Conservation (phyloP, 2,329 filamentous ascomycete species). For the Ceratocystis colombiana region DNA sequence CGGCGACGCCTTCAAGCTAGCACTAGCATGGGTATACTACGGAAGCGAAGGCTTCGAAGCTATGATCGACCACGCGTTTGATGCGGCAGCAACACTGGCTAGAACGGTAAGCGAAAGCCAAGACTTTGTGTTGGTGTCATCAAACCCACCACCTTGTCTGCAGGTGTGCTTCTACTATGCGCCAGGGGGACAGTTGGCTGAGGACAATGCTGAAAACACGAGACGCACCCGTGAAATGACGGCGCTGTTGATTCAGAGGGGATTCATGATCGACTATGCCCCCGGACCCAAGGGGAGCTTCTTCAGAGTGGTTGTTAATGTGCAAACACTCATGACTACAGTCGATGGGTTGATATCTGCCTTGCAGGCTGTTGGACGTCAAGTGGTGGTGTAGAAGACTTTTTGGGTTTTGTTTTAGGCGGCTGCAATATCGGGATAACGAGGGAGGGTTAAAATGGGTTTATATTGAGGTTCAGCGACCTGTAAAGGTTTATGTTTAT, state of each 20-base stretch:
- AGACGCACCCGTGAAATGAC: constrained; percentile 42
- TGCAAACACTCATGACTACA: constrained; percentile 44
- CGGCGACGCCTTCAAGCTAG: constrained; percentile 78
- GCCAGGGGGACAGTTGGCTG: constrained; percentile 33
- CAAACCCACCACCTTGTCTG: constrained; percentile 72
- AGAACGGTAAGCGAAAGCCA: constrained; percentile 43
- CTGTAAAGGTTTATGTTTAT: not conserved
- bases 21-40: constrained; percentile 82
- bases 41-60: constrained; percentile 61
- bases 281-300: constrained; percentile 47
- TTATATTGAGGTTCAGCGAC: not conserved
- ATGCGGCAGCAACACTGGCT: constrained; percentile 59
- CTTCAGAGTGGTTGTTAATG: constrained; percentile 51
- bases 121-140: constrained; percentile 61
- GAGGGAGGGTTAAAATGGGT: not conserved
- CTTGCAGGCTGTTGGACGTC: constrained; percentile 39
- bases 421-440: constrained; percentile 1
- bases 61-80: constrained; percentile 64
- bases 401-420: not conserved
- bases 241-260: constrained; percentile 39
- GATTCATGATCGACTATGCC: constrained; percentile 54
- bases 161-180: constrained; percentile 93
- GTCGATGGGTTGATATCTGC: constrained; percentile 46
- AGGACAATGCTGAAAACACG: constrained; percentile 41
- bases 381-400: constrained; percentile 24